phyloP scores from a whole-genome alignment of 2,329 filamentous ascomycete species.

The Alternaria brassicicola region DNA sequence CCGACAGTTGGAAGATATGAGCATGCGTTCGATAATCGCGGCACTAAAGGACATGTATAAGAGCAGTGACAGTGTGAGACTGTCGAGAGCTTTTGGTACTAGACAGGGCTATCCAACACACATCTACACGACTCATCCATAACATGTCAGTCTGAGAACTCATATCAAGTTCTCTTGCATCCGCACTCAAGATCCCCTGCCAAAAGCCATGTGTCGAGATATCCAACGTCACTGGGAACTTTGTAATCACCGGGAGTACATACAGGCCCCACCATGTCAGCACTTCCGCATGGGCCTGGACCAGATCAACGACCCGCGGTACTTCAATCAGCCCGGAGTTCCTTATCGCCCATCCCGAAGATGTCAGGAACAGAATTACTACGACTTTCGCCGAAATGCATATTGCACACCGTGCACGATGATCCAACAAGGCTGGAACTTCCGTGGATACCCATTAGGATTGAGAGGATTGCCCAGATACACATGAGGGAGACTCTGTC shows the following conservation, averaged over 20 bases:
- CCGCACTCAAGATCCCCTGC: no score
- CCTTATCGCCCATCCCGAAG: constrained; percentile 6
- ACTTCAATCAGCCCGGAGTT: constrained; percentile 3
- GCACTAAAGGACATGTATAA: not conserved
- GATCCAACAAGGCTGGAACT: constrained; percentile 9
- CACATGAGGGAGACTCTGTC: not conserved
- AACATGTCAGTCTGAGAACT: not conserved
- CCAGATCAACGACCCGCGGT: constrained; percentile 9
- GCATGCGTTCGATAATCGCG: not conserved
- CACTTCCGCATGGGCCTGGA: constrained; percentile 3
- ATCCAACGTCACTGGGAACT: constrained; percentile 5
- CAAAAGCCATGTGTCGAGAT: constrained; percentile 5
- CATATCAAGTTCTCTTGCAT: not conserved
- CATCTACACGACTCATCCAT: not conserved
- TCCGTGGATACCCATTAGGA: constrained; percentile 1
- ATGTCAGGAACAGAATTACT: not conserved
- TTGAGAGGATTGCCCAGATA: not conserved
- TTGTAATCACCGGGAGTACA: constrained; percentile 13
- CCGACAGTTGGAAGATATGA: not conserved
- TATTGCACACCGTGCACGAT: constrained; percentile 9
- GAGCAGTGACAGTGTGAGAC: not conserved
- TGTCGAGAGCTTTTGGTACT: not conserved
- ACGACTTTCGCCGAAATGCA: not conserved
- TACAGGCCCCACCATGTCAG: constrained; percentile 1
- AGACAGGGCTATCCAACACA: not conserved